phyloP scores from a whole-genome alignment of 148 eudicot species.

The Nepenthes mirabilis region DNA sequence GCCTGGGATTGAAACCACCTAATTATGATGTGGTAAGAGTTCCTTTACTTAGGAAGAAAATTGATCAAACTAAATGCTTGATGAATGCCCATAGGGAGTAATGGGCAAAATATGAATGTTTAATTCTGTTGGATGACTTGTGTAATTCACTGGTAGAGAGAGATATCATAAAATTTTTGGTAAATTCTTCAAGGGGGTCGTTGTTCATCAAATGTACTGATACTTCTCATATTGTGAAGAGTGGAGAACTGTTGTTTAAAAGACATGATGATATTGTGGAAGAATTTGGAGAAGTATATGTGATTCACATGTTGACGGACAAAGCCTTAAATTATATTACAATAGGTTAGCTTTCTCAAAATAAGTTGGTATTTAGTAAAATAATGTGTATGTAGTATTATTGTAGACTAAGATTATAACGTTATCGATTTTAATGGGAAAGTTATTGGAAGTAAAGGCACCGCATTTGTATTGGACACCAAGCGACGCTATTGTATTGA shows the following conservation, averaged over 20 bases:
- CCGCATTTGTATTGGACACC: conserved; percentile 5
- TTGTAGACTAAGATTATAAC: no score
- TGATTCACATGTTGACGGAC: conserved; percentile 1
- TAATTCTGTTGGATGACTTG: conserved; percentile 1
- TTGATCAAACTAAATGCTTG: not conserved
- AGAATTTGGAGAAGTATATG: conserved; percentile 1
- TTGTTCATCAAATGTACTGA: conserved; percentile 1
- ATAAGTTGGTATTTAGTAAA: not conserved
- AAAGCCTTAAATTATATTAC: not conserved
- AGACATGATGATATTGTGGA: not conserved
- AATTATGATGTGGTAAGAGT: conserved; percentile 1
- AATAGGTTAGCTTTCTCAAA: not conserved
- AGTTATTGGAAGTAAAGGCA: not conserved
- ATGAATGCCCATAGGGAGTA: not conserved
- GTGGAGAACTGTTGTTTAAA: not conserved
- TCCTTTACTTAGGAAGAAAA: not conserved
- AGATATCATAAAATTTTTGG: conserved; percentile 3
- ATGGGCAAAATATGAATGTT: no score
- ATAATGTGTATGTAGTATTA: no score
- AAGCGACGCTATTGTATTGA: conserved; percentile 10
- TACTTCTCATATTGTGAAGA: not conserved
- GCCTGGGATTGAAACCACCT: conserved; percentile 8
- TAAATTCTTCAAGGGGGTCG: conserved; percentile 2
- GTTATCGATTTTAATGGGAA: not conserved
- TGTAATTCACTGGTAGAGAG: not conserved